Base-by-base conservation (phyloP, 495 filamentous ascomycete genomes). In the Daldinia decipiens region DNA sequence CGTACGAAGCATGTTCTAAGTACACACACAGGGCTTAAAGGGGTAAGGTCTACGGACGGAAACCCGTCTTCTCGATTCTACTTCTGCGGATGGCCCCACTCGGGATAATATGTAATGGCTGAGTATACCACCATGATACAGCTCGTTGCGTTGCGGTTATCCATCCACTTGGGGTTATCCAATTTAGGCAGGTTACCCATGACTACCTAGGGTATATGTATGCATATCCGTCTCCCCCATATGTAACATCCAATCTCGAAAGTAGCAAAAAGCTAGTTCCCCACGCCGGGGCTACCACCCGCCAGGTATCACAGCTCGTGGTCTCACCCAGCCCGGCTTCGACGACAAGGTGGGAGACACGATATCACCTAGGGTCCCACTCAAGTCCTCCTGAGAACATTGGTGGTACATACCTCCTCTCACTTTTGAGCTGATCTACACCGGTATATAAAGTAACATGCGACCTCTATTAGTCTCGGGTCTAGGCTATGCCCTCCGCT, bases 141-240 rank as follows among this genome's bases (percentile, higher is more conserved):
- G 50, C 21, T 66, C 34, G 45, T 51, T 64, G 53, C 59, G 57
- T 59, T 29, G 61, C 45, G 27, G 59, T 47, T 71, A 55, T 70
- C 65, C 57, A 19, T 62, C 64, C 32, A 62, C 50, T 61, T 60
- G 62, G 59, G 17, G 58, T 55, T 39, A 51, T 43, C 62, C 38
- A 68, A 71, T 75, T 75, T 74, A 74, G 73, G 73, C 73, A 73
- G 58, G 56, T 64, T 51, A 52, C 38, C 70, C 27, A 67, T 57
- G 59, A 36, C 69, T n/a, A n/a, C n/a, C n/a, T 59, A 61, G 58
- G 61, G 36, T 67, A 24, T 71, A 29, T 59, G 47, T 45, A 63
- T 45, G 39, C 39, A 21, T 55, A 34, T 9, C 29, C 6, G 9
- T 21, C 31, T 13, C 45, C 43, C 39, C 31, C 47, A 60, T 56